Evolutionary conservation across 1,139 yeast genomes (phyloP).

Genomic region (Sugiyamaella castrensis): DNA sequence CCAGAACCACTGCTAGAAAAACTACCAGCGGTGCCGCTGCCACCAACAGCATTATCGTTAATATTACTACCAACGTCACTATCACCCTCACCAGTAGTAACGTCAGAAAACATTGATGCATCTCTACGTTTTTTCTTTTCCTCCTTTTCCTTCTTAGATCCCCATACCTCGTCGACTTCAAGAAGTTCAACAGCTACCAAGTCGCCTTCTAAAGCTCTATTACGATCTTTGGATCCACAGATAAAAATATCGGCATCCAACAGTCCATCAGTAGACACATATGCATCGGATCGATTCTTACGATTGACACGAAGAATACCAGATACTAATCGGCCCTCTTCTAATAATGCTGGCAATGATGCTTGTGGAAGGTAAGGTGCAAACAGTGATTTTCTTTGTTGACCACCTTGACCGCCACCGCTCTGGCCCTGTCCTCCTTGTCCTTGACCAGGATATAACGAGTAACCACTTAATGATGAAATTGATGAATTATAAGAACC

Average conservation of each 20-base stretch:
- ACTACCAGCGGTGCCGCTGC: conserved; percentile 11
- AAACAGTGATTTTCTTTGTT: conserved; percentile 74
- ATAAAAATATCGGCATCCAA: conserved; percentile 95
- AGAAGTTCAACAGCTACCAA: conserved; percentile 91
- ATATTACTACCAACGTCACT: conserved; percentile 34
- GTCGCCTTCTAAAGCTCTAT: conserved; percentile 95
- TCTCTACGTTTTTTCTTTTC: conserved; percentile 95
- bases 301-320: conserved; percentile 92
- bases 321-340: conserved; percentile 87
- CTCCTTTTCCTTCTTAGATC: conserved; percentile 90
- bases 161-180: conserved; percentile 98
- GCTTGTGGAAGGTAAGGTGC: conserved; percentile 96
- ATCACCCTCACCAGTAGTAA: conserved; percentile 25
- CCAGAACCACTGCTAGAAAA: conserved; percentile 17
- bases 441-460: conserved; percentile 23
- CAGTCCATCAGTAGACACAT: conserved; percentile 92
- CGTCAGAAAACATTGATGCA: conserved; percentile 30
- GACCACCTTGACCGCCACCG: conserved; percentile 19
- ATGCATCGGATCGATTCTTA: conserved; percentile 95
- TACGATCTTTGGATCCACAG: conserved; percentile 98
- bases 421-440: conserved; percentile 33
- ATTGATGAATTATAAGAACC: conserved; percentile 64
- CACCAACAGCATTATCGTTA: conserved; percentile 25
- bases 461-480: conserved; percentile 48
- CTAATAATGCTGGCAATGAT: conserved; percentile 80